Conservation (phyloP, 257 asterid species). For the Cynanchum wilfordii region DNA sequence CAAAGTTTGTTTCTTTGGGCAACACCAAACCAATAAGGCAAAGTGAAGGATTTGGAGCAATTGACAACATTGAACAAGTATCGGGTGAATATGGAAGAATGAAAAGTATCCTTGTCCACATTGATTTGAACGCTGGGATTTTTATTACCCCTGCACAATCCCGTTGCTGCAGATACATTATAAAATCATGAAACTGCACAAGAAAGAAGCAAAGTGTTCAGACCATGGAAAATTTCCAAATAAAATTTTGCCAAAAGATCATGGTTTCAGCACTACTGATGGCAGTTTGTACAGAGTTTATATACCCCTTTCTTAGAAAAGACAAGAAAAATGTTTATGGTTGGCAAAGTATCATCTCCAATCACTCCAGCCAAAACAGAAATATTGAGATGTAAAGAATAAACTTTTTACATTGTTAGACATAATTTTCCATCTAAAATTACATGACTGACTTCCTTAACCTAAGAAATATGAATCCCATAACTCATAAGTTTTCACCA, state of each 20-base stretch:
- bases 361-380: neutral
- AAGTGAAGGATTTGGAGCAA: conserved; percentile 71
- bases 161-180: conserved; percentile 81
- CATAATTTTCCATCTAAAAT: neutral
- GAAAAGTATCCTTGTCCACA: conserved; percentile 86
- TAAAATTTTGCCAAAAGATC: neutral
- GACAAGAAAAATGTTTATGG: neutral
- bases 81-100: conserved; percentile 76
- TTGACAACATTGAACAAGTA: conserved; percentile 60
- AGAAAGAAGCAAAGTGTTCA: neutral
- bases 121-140: conserved; percentile 58
- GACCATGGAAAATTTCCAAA: neutral
- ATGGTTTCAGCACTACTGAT: neutral
- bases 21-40: conserved; percentile 74
- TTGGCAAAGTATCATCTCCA: neutral
- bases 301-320: too few relatives aligned
- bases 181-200: conserved; percentile 80
- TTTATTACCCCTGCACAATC: conserved; percentile 96
- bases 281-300: too few relatives aligned
- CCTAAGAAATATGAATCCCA: neutral
- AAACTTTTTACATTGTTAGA: neutral
- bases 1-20: conserved; percentile 72
- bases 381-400: neutral
- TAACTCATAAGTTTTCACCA: neutral
- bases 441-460: neutral